Evolutionary conservation across 345 rosid genomes (phyloP), one percentile per base, ranked within the genome.

Genomic region (Barbarea vulgaris): DNA sequence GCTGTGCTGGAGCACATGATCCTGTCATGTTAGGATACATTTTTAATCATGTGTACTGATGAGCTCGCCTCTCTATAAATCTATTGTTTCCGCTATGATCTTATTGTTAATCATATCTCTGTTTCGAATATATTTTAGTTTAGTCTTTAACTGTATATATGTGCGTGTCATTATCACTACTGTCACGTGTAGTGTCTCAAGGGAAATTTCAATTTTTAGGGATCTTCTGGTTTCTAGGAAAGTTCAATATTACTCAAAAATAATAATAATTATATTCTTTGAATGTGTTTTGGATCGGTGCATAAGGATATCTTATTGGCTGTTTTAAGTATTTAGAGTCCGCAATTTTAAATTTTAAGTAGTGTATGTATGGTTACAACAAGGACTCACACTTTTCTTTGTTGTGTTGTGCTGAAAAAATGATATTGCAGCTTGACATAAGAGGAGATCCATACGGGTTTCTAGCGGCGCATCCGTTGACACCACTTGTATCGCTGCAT

Each of bases 401-500:
- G 33, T 47, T 57, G 51, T 64, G 34, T 39, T 53, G 37, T 46
- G 57, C 8, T 22, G 22, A 41, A 41, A 55, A 21, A 22, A 30
- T 44, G 25, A 19, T 22, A 25, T 61, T 71, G 59, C 89, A 93
- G 98, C 71, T 89, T 61, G 97, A 93, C 67, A 85, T 93, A 12
- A 83, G 88, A 74, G 97, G 89, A 64, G 84, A 84, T 60, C 83
- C 91, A 5, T 93, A 79, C 50, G 97, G 97, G 21, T 79, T 81
- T 10, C 72, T 91, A n/a, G 87, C 91, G 15, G 96, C 98, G 14
- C 97, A 93, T 67, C 98, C 98, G 1, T 34, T 81, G 19, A 75
- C 85, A 4, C 96, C 97, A 2, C 86, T 91, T 21, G 82, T 93
- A 65, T 87, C 96, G 0, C 79, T 93, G 60, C 97, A 93, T 79